Evolutionary conservation across 129 eudicot species (phyloP).

Genomic region (Tanacetum coccineum): DNA sequence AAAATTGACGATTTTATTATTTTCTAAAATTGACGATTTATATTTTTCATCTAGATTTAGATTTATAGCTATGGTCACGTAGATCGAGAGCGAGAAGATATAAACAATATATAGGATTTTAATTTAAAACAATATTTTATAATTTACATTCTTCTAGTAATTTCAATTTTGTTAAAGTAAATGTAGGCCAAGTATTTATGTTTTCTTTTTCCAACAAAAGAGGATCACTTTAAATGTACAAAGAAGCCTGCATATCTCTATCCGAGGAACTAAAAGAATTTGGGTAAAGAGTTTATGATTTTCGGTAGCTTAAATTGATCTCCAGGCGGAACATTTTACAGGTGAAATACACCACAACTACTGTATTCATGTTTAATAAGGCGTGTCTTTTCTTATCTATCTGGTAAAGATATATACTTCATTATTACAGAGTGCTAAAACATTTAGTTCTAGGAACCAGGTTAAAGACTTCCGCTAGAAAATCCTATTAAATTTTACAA

Average conservation of each 20-base stretch:
- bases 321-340: too few species aligned
- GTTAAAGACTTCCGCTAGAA: conserved; percentile 3
- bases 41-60: too few species aligned
- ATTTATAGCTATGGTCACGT: too few species aligned
- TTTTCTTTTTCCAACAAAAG: not conserved
- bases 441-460: conserved; percentile 2
- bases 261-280: not conserved
- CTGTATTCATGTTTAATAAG: too few species aligned
- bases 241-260: not conserved
- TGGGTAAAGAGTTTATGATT: too few species aligned
- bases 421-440: not conserved
- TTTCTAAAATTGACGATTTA: too few species aligned
- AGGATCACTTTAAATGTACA: not conserved
- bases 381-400: not conserved
- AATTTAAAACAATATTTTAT: too few species aligned
- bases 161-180: not conserved
- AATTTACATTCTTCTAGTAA: too few species aligned
- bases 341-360: too few species aligned
- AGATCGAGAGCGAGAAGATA: too few species aligned
- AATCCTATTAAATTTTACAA: not conserved
- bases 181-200: not conserved
- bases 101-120: too few species aligned
- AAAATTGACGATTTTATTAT: too few species aligned
- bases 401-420: not conserved
- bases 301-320: not conserved